phyloP scores from a whole-genome alignment of 495 filamentous ascomycete genomes.

The Trichocladium antarcticum region DNA sequence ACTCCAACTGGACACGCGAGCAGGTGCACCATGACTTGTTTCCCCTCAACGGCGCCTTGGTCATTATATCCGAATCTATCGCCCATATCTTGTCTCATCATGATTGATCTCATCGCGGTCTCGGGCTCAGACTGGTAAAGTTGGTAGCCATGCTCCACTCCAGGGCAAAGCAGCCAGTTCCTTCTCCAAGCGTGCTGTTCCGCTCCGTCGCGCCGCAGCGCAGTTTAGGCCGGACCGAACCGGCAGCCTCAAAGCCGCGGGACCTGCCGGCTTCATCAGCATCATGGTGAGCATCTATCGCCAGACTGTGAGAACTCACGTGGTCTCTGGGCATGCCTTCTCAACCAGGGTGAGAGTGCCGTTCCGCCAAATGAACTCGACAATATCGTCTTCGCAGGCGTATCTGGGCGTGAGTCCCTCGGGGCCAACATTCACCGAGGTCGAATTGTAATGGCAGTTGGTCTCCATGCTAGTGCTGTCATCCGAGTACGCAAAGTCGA shows the following conservation, averaged over 20 bases:
- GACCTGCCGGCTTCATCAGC: not conserved
- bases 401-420: slow-evolving; percentile 15
- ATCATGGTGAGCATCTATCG: not conserved
- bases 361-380: slow-evolving; percentile 44
- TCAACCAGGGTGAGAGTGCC: slow-evolving; percentile 25
- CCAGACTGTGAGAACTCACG: not conserved
- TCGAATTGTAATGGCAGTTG: slow-evolving; percentile 21
- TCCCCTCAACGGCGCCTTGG: too few species aligned
- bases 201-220: slow-evolving; percentile 6
- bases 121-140: slow-evolving; percentile 20
- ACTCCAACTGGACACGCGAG: too few species aligned
- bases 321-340: slow-evolving; percentile 17
- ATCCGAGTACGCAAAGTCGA: slow-evolving; percentile 21
- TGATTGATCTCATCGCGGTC: slow-evolving; percentile 1
- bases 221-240: slow-evolving; percentile 8
- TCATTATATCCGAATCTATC: too few species aligned
- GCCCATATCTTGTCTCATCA: too few species aligned
- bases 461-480: slow-evolving; percentile 17
- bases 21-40: too few species aligned
- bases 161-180: slow-evolving; percentile 9
- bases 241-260: slow-evolving; percentile 14
- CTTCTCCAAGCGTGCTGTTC: slow-evolving; percentile 8
- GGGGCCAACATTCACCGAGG: slow-evolving; percentile 17
- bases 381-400: slow-evolving; percentile 22
- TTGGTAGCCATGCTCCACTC: not conserved